phyloP scores from a whole-genome alignment of 2,329 filamentous ascomycete species.

The Calonectria pseudoturangicola region DNA sequence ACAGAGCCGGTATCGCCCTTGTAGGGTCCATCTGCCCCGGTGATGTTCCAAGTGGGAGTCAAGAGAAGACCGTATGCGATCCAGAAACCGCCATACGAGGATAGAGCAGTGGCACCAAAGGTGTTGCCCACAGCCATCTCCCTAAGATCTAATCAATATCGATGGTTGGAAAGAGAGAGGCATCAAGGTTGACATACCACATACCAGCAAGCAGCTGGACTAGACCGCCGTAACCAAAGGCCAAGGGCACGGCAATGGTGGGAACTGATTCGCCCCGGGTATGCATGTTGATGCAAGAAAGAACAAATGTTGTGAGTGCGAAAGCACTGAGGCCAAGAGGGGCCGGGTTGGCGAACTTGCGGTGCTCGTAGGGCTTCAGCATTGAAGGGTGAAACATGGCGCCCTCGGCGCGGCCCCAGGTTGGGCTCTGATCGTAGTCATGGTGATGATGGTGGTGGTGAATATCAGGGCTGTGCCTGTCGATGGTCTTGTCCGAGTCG shows the following conservation, averaged over 20 bases:
- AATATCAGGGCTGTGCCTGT: constrained; percentile 42
- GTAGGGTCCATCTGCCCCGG: constrained; percentile 67
- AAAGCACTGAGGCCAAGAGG: constrained; percentile 86
- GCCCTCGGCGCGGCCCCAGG: constrained; percentile 73
- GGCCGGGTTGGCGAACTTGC: constrained; percentile 87
- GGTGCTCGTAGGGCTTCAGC: constrained; percentile 77
- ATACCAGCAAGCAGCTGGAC: constrained; percentile 89
- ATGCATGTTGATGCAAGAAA: constrained; percentile 83
- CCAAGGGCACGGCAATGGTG: constrained; percentile 81
- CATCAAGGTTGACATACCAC: constrained; percentile 77
- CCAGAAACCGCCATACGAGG: constrained; percentile 91
- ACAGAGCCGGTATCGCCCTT: constrained; percentile 69
- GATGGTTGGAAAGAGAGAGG: neutral
- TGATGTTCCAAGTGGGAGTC: constrained; percentile 80
- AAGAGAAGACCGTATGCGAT: constrained; percentile 83
- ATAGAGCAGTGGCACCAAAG: constrained; percentile 87
- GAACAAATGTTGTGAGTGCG: constrained; percentile 88
- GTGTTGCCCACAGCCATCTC: constrained; percentile 93
- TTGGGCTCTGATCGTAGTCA: constrained; percentile 50
- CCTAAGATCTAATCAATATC: constrained; percentile 66
- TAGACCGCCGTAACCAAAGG: constrained; percentile 83
- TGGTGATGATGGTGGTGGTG: constrained; percentile 53
- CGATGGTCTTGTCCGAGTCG: constrained; percentile 54
- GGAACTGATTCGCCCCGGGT: constrained; percentile 75
- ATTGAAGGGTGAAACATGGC: constrained; percentile 84